Evolutionary conservation across 1,139 yeast species (phyloP), one percentile per base, ranked within the genome.

Genomic region (Scheffersomyces illinoinensis): DNA sequence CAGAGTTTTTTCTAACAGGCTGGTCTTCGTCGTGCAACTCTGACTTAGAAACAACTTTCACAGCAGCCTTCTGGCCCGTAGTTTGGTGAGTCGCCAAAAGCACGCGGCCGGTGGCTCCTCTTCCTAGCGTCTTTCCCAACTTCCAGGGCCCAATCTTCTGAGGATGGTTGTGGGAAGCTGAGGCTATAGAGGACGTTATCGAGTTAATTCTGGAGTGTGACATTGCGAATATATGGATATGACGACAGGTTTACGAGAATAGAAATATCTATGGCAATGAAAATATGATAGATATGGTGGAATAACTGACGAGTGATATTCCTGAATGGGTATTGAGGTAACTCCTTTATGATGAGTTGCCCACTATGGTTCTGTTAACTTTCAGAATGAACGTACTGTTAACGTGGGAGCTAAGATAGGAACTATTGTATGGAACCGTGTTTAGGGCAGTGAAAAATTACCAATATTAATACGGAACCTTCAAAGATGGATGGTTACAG

Each of bases 61-160:
- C 91, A 6, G 96, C 96, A 17, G 95, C 93, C 64, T 88, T 79
- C 67, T 88, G 90, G 19, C 93, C 93, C 1, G 90, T 87, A 50
- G 77, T 73, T 64, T 82, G 78, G 68, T 90, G 89, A 59, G 89
- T 88, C 18, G 93, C 96, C 53, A 90, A 74, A 48, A 91, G 79
- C 2, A 90, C 96, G 60, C 93, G 78, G 3, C 95, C 95, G 0
- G 95, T 89, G 56, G 95, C 90, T 23, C 96, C 96, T 68, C 91
- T 82, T 5, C 96, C 96, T 58, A 90, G 74, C 6, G 95, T 89
- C 68, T 88, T 85, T 21, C 96, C 96, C 59, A 90, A 76, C 65
- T 84, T 84, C 96, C 96, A 90, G 10, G 96, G 96, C 2, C 96
- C 96, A 19, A 90, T 80, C 62, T 76, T 78, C 62, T 76, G 81